phyloP scores from a whole-genome alignment of 148 eudicot genomes.

The Amaranthus hypochondriacus region DNA sequence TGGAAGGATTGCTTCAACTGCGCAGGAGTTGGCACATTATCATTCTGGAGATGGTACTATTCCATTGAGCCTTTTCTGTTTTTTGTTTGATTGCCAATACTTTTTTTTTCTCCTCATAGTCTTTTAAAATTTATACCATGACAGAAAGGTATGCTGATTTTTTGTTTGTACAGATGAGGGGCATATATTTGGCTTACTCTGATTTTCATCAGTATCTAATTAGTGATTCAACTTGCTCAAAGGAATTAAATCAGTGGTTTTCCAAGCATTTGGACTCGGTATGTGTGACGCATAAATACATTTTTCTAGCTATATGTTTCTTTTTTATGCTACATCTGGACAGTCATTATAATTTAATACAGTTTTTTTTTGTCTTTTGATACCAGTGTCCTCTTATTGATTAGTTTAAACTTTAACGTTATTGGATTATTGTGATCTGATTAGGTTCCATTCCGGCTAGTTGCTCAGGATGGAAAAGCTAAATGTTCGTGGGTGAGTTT shows the following conservation, averaged over 20 bases:
- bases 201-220: conserved; percentile 81
- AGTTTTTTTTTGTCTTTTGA: neutral
- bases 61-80: neutral
- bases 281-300: conserved; percentile 17
- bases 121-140: neutral
- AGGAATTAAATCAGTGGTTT: conserved; percentile 95
- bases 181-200: conserved; percentile 82
- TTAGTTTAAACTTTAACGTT: conserved; percentile 7
- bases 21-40: conserved; percentile 94
- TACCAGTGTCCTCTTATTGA: neutral
- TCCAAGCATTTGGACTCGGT: conserved; percentile 92
- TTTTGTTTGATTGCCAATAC: neutral
- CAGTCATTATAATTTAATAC: neutral
- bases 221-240: conserved; percentile 70
- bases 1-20: conserved; percentile 81
- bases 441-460: conserved; percentile 91
- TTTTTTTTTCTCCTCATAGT: neutral
- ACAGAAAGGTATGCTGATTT: neutral
- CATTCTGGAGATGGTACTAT: conserved; percentile 93
- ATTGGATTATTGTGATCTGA: conserved; percentile 15
- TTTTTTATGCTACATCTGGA: neutral
- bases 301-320: neutral
- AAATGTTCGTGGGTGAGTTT: conserved; percentile 87
- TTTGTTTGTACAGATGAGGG: conserved; percentile 59
- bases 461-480: conserved; percentile 96